phyloP scores from a whole-genome alignment of 257 asterid species.

The Cruciata laevipes region DNA sequence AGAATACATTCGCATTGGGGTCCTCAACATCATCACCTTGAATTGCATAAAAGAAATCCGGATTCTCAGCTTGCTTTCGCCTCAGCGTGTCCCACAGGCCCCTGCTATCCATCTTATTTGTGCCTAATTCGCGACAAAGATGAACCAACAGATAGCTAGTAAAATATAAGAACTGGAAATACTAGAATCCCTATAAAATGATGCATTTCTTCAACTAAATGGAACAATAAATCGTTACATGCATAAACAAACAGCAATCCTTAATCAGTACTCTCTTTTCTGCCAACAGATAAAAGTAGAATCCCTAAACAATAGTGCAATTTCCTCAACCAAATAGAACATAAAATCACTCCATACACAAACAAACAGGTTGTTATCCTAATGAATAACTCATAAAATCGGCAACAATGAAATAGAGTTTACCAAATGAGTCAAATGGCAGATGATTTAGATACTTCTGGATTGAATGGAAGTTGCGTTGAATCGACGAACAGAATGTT shows the following conservation, averaged over 20 bases:
- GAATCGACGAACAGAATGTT: too few species aligned
- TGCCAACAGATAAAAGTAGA: too few species aligned
- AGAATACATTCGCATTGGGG: slow-evolving; percentile 51
- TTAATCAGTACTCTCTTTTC: too few species aligned
- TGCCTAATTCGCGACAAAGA: background rate
- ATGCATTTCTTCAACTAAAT: background rate
- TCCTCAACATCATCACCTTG: slow-evolving; percentile 45
- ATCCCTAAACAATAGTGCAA: too few species aligned
- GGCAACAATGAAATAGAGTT: background rate
- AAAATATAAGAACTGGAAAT: background rate
- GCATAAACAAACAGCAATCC: background rate
- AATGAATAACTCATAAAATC: too few species aligned
- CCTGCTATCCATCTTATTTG: background rate
- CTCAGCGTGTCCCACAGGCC: slow-evolving; percentile 55
- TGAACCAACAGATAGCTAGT: background rate
- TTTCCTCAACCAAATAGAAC: too few species aligned
- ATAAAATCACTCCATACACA: too few species aligned
- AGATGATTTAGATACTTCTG: too few species aligned
- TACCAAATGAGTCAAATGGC: too few species aligned
- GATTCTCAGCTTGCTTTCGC: slow-evolving; percentile 52
- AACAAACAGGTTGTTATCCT: too few species aligned
- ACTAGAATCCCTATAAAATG: background rate
- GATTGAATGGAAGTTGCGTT: too few species aligned
- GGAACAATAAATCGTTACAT: background rate
- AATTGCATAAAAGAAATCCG: slow-evolving; percentile 52